Evolutionary conservation across 2,329 filamentous ascomycete genomes (phyloP), one percentile per base, ranked within the genome.

Genomic region (Coniochaeta sp.): DNA sequence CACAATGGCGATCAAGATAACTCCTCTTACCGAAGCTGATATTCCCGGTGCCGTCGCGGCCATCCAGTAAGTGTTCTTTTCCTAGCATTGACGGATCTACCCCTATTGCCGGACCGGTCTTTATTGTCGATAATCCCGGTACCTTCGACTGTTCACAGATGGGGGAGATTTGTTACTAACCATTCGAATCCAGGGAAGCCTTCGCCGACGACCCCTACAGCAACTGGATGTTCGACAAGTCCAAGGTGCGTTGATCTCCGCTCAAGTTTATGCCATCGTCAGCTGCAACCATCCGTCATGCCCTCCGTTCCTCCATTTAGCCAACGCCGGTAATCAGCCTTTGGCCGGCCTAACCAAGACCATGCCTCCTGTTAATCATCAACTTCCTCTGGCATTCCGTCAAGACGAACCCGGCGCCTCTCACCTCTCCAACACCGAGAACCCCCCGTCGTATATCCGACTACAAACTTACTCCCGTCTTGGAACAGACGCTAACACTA

Each of bases 171-270:
- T n/a, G n/a, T n/a, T n/a, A n/a, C n/a, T n/a, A n/a, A n/a, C n/a
- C n/a, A n/a, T n/a, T 16, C 14, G 3, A 26, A 14, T 9, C 12
- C 28, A 67, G 65, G 60, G 71, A 78, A 58, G 83, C 83, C 0
- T 87, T 87, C 61, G 77, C 74, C 6, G 74, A 82, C 10, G 85
- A 87, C 59, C 85, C 85, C 0, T 87, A 86, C 60, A 83, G 82
- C 58, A 68, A 71, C 18, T 87, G 83, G 83, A 75, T 83, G 7
- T 87, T 81, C 54, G 79, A 85, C 60, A 71, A 74, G 40, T 66
- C 70, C 27, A 80, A 80, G 63, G 81, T 79, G 67, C 56, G 70
- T 48, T 28, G 26, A 16, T 48, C 45, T 18, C 45, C 38, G 38
- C 20, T 26, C 38, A 3, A 22, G 20, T 24, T 42, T 13, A 22